These are phyloP conservation scores for Plasmodium fragile DNA, from an alignment of 169 alveolate genomes.

Conservation along the genomic window DNA sequence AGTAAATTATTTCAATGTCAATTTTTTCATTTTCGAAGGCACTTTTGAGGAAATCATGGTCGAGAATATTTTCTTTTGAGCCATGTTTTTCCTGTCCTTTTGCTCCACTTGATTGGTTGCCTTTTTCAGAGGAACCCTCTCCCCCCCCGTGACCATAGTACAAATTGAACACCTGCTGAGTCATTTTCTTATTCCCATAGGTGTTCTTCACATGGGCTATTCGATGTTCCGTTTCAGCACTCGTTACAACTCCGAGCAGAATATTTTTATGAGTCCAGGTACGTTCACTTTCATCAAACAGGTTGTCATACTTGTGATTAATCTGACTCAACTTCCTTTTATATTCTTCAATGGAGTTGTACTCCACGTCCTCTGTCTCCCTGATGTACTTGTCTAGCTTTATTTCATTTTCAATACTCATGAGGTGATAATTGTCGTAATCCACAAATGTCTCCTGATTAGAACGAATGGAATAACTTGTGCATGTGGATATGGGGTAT, in stretches of 20 bases:
- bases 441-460: conserved; percentile 7
- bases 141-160: neutral
- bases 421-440: conserved; percentile 35
- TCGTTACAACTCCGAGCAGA: conserved; percentile 31
- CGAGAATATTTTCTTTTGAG: neutral
- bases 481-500: conserved; percentile 48
- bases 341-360: conserved; percentile 43
- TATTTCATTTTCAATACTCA: conserved; percentile 39
- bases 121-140: neutral
- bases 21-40: conserved; percentile 34
- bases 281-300: conserved; percentile 33
- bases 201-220: conserved; percentile 52
- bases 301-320: conserved; percentile 37
- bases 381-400: conserved; percentile 37
- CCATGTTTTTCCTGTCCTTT: neutral
- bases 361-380: conserved; percentile 34
- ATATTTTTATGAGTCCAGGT: conserved; percentile 32
- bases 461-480: conserved; percentile 29
- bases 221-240: conserved; percentile 37
- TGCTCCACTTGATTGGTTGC: neutral
- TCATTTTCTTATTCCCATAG: conserved; percentile 47
- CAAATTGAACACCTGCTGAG: neutral
- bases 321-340: conserved; percentile 25
- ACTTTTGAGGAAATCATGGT: conserved; percentile 19
- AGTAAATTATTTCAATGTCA: conserved; percentile 13